A percentile compares a stretch with the other conserved stretches of the same genome.
These are phyloP conservation scores for Colletotrichum camelliae DNA, from an alignment of 2,329 filamentous ascomycete species.

Conservation along the genomic window DNA sequence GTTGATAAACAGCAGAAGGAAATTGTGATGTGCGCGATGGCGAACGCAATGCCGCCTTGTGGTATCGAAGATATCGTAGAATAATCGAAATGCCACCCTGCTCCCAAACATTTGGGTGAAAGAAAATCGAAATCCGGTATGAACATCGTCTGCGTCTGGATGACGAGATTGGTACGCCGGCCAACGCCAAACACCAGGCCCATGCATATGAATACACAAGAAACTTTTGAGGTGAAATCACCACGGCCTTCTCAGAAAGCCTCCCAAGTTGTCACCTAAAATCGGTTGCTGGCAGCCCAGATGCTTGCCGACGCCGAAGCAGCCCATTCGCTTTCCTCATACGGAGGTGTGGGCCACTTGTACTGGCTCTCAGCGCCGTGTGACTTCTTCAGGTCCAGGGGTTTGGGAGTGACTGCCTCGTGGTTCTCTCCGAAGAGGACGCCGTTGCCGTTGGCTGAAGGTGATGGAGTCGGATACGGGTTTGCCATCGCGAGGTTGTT, in stretches of 20 bases:
- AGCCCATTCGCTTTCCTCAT: constrained; percentile 93
- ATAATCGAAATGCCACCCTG: constrained; percentile 18
- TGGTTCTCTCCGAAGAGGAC: constrained; percentile 74
- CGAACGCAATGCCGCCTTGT: constrained; percentile 11
- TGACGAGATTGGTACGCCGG: constrained; percentile 4
- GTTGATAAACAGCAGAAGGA: constrained; percentile 8
- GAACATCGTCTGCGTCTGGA: not conserved
- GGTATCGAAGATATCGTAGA: constrained; percentile 25
- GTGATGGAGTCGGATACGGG: constrained; percentile 70
- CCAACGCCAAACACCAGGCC: constrained; percentile 23
- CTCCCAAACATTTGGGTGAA: constrained; percentile 19
- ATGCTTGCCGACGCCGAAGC: constrained; percentile 82
- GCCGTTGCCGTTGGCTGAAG: constrained; percentile 83
- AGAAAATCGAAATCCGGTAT: constrained; percentile 22
- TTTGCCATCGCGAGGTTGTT: constrained; percentile 67
- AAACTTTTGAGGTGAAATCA: constrained; percentile 12
- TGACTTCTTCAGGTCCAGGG: constrained; percentile 70
- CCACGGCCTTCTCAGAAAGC: not conserved
- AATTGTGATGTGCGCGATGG: constrained; percentile 16
- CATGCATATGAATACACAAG: constrained; percentile 20
- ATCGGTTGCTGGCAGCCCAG: constrained; percentile 72
- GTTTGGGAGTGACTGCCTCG: constrained; percentile 69
- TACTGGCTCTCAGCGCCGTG: constrained; percentile 46
- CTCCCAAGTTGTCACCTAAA: constrained; percentile 42
- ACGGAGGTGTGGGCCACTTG: constrained; percentile 95